phyloP scores from a whole-genome alignment of 2,329 filamentous ascomycete species.

The Parascedosporium putredinis region DNA sequence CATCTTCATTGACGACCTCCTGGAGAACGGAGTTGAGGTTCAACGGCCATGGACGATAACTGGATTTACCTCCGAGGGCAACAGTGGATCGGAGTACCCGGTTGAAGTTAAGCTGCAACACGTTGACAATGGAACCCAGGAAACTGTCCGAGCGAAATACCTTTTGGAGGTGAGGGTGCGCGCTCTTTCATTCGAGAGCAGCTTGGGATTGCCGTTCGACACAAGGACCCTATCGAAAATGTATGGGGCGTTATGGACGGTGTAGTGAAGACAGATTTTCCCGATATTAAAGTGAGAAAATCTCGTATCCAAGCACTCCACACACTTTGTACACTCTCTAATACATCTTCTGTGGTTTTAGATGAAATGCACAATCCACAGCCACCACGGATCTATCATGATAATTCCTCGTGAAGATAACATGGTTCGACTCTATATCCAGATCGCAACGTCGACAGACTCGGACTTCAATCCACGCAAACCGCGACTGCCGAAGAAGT shows the following conservation, averaged over 20 bases:
- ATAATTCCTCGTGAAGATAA: conserved; percentile 60
- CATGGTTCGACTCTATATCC: conserved; percentile 58
- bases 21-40: conserved; percentile 48
- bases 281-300: conserved; percentile 58
- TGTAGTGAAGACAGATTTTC: conserved; percentile 62
- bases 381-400: conserved; percentile 64
- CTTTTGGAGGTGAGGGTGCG: conserved; percentile 64
- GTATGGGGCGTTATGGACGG: conserved; percentile 72
- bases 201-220: conserved; percentile 59
- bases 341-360: conserved; percentile 36
- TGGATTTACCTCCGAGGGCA: conserved; percentile 48
- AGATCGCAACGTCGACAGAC: conserved; percentile 52
- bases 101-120: conserved; percentile 71
- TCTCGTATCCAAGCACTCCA: too few relatives aligned
- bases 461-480: conserved; percentile 51
- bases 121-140: conserved; percentile 58
- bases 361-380: conserved; percentile 70
- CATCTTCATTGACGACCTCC: conserved; percentile 56
- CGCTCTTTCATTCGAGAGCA: conserved; percentile 54
- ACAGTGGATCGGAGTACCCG: conserved; percentile 54
- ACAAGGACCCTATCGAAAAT: conserved; percentile 59
- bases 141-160: conserved; percentile 60
- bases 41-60: conserved; percentile 57
- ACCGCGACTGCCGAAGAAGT: conserved; percentile 55
- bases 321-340: not conserved